A percentile compares a stretch with the other conserved stretches of the same genome.
Conservation (phyloP, 2,329 filamentous ascomycete genomes). For the Mycosphaerella sp. region DNA sequence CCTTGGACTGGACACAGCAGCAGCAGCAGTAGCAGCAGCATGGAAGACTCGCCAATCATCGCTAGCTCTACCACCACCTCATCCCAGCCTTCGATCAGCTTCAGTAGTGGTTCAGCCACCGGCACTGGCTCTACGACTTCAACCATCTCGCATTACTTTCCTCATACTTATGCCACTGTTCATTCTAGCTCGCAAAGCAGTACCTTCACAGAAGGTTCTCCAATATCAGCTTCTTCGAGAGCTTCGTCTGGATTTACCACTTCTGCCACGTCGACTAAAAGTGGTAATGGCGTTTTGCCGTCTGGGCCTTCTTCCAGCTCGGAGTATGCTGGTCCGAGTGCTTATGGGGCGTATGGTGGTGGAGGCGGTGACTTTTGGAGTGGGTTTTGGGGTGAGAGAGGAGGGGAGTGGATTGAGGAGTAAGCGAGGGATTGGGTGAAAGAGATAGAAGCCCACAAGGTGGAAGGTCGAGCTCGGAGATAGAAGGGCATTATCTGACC, state of each 20-base stretch:
- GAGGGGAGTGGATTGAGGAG: not conserved
- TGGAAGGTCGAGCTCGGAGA: too few relatives aligned
- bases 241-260: not conserved
- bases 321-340: not conserved
- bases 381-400: not conserved
- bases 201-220: not conserved
- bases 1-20: not conserved
- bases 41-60: not conserved
- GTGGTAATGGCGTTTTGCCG: not conserved
- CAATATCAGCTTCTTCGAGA: not conserved
- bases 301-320: not conserved
- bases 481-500: too few relatives aligned
- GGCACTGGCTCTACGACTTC: not conserved
- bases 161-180: not conserved
- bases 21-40: not conserved
- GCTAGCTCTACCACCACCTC: not conserved
- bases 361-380: too few relatives aligned
- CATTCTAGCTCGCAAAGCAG: too few relatives aligned
- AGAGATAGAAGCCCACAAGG: too few relatives aligned
- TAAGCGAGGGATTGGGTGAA: too few relatives aligned
- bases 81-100: not conserved
- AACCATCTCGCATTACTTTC: not conserved
- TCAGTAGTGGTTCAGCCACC: not conserved
- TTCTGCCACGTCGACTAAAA: not conserved
- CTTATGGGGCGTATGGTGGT: not conserved